Conservation (phyloP, 176 grass and related monocot species). For the Eleusine indica region DNA sequence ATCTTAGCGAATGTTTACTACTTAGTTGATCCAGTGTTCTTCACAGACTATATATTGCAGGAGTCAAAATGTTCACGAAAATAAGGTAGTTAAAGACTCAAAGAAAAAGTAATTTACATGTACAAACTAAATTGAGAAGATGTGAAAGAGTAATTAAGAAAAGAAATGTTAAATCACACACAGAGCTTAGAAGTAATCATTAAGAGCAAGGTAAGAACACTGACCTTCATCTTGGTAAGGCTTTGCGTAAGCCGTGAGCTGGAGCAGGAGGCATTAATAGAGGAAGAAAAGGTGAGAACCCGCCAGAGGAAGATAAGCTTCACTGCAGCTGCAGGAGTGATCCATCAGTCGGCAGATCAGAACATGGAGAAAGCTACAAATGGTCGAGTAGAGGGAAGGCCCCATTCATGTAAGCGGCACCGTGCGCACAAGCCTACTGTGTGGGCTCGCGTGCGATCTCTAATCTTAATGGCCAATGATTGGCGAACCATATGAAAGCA, state of each 20-base stretch:
- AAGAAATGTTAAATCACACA: neutral
- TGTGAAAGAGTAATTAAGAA: neutral
- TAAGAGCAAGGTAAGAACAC: constrained; percentile 20
- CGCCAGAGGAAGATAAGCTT: constrained; percentile 23
- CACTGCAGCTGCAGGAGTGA: constrained; percentile 39
- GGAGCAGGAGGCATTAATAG: constrained; percentile 52
- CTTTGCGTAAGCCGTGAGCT: constrained; percentile 26
- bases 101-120: neutral
- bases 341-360: constrained; percentile 58
- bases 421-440: neutral
- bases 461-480: neutral
- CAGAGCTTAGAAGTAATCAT: neutral
- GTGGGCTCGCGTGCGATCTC: neutral
- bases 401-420: constrained; percentile 32
- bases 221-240: constrained; percentile 74
- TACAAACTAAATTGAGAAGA: neutral
- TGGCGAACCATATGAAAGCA: neutral
- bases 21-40: neutral
- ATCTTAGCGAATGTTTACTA: neutral
- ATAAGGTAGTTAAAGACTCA: neutral
- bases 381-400: constrained; percentile 31
- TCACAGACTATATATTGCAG: neutral
- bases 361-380: constrained; percentile 81
- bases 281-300: constrained; percentile 31
- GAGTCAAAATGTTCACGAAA: neutral